A percentile compares a stretch with the other conserved stretches of the same genome.
These are phyloP conservation scores for Aspergillus sp. DNA, from an alignment of 2,329 filamentous ascomycete genomes.

Conservation along the genomic window DNA sequence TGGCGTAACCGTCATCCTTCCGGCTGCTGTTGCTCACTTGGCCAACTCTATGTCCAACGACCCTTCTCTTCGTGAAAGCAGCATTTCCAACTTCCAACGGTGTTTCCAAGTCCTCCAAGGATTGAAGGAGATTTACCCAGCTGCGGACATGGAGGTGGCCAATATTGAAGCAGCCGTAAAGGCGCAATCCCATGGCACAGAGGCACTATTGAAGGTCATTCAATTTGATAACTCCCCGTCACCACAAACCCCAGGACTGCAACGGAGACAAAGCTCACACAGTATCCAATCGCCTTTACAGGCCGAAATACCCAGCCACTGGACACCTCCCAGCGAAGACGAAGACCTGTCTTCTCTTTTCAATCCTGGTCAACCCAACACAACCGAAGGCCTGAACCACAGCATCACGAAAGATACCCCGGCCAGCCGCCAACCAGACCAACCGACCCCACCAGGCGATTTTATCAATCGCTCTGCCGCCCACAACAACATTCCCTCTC, in stretches of 20 bases:
- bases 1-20: constrained; percentile 81
- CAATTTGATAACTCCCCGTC: constrained; percentile 29
- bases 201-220: constrained; percentile 39
- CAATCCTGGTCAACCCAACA: constrained; percentile 4
- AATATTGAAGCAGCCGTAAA: constrained; percentile 42
- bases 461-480: constrained; percentile 30
- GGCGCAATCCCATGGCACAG: constrained; percentile 33
- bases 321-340: constrained; percentile 19
- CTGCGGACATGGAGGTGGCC: constrained; percentile 72
- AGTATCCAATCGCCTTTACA: constrained; percentile 6
- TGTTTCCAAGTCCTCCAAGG: constrained; percentile 86
- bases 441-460: constrained; percentile 29
- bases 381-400: constrained; percentile 2
- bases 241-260: constrained; percentile 9
- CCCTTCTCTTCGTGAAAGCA: constrained; percentile 68
- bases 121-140: constrained; percentile 81
- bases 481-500: constrained; percentile 12
- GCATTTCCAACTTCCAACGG: constrained; percentile 76
- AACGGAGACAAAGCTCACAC: constrained; percentile 20
- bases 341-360: neutral
- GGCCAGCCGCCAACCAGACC: constrained; percentile 11
- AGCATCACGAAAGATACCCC: neutral
- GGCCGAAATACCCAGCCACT: constrained; percentile 12
- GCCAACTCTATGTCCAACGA: constrained; percentile 81
- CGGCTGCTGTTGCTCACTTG: constrained; percentile 86